phyloP scores from a whole-genome alignment of 208 protist genomes.

The Herpetomonas tarakana region DNA sequence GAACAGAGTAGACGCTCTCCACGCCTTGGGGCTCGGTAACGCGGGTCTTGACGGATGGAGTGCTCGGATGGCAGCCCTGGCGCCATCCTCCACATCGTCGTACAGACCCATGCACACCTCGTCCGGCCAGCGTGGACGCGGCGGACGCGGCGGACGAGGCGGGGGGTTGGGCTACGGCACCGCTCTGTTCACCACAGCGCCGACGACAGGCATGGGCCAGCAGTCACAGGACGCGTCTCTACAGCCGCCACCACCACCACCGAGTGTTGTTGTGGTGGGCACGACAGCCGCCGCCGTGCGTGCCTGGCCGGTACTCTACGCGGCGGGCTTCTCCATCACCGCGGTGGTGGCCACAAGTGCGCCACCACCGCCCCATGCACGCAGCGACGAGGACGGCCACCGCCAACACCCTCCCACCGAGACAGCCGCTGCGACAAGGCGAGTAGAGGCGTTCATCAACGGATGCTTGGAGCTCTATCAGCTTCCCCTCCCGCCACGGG shows the following conservation, averaged over 20 bases:
- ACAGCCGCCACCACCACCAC: neutral
- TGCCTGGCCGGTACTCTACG: slow-evolving; percentile 15
- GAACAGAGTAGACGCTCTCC: no score
- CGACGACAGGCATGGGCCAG: neutral
- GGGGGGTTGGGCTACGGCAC: no score
- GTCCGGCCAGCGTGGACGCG: no score
- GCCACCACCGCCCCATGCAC: neutral
- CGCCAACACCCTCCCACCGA: neutral
- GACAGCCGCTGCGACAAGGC: neutral
- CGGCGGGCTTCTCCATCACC: slow-evolving; percentile 11
- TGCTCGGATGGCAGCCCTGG: no score
- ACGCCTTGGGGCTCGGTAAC: no score
- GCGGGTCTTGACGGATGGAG: no score
- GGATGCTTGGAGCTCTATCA: slow-evolving; percentile 16
- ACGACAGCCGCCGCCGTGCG: slow-evolving; percentile 13
- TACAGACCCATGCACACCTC: no score
- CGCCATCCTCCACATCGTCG: no score
- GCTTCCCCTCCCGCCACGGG: slow-evolving; percentile 6
- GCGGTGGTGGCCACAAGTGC: slow-evolving; percentile 9
- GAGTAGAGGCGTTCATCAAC: slow-evolving; percentile 12
- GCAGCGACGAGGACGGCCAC: neutral
- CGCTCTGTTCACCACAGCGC: neutral
- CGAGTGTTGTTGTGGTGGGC: slow-evolving; percentile 20
- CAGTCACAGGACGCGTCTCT: neutral
- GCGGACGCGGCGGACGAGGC: no score